Evolutionary conservation across 2,329 filamentous ascomycete species (phyloP).

Genomic region (Xylaria polymorpha): DNA sequence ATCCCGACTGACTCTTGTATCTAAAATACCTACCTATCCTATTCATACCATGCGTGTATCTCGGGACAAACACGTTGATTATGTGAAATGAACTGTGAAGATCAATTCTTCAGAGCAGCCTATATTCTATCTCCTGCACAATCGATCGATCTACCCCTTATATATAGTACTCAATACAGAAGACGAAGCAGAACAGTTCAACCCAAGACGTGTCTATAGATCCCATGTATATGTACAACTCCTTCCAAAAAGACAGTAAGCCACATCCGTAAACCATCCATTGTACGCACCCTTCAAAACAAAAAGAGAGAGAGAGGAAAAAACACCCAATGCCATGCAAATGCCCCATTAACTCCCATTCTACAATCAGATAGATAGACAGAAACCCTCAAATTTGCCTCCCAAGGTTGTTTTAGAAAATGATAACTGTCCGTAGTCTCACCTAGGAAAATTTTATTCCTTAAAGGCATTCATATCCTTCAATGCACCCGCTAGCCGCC

Average conservation of each 20-base stretch:
- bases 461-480: slow-evolving; percentile 72
- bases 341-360: slow-evolving; percentile 18
- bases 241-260: neutral
- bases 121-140: neutral
- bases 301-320: neutral
- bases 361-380: slow-evolving; percentile 5
- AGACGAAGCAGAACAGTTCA: neutral
- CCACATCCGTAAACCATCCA: slow-evolving; percentile 18
- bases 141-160: neutral
- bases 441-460: slow-evolving; percentile 42
- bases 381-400: neutral
- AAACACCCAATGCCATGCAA: slow-evolving; percentile 43
- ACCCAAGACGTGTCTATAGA: slow-evolving; percentile 2
- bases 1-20: slow-evolving; percentile 9
- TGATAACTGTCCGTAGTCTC: neutral
- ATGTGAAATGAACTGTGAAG: neutral
- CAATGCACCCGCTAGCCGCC: slow-evolving; percentile 73
- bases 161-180: slow-evolving; percentile 1
- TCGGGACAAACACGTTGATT: neutral
- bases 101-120: neutral
- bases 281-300: slow-evolving; percentile 20
- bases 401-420: neutral
- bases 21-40: neutral
- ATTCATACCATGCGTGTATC: neutral
- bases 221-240: neutral